Evolutionary conservation across 2,329 filamentous ascomycete species (phyloP), one percentile per base, ranked within the genome.

Genomic region (Aspergillus bombycis): DNA sequence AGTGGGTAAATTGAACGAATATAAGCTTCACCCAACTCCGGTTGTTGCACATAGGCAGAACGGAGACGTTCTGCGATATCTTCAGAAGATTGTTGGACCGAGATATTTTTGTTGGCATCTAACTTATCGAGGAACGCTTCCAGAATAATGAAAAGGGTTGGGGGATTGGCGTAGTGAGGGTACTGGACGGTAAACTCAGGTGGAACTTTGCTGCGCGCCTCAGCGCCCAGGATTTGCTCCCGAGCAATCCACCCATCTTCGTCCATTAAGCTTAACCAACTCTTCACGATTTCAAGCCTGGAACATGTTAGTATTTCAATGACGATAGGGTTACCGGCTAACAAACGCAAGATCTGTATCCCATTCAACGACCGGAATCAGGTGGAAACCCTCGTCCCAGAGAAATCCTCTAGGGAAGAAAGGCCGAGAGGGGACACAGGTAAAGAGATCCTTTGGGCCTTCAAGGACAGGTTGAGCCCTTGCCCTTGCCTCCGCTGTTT

Each of bases 361-460:
- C 91, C 94, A 99, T 68, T 99, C 94, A 23, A 93, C 86, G 60
- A 99, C 89, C 1, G 94, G 94, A 55, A 97, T 83, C 41, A 99
- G 83, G 74, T 99, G 95, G 79, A 98, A 99, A 0, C 95, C 95
- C 77, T 99, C 95, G 72, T 99, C 95, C 95, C 95, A 99, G 4
- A 98, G 84, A 77, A 99, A 99, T 0, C 95, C 95, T 65, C 95
- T 87, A 1, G 95, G 95, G 80, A 99, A 99, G 82, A 99, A 99
- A 0, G 95, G 92, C 5, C 95, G 85, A 10, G 94, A 98, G 0
- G 95, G 95, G 62, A 98, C 90, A 71, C 89, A 92, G 8, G 94
- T 96, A 76, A 94, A 98, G 2, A 99, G 86, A 76, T 97, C 92
- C 60, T 90, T 92, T 1, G 94, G 93, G 0, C 92, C 92, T 73